Conservation (phyloP, 495 filamentous ascomycete genomes). For the Aspergillus heteromorphus region DNA sequence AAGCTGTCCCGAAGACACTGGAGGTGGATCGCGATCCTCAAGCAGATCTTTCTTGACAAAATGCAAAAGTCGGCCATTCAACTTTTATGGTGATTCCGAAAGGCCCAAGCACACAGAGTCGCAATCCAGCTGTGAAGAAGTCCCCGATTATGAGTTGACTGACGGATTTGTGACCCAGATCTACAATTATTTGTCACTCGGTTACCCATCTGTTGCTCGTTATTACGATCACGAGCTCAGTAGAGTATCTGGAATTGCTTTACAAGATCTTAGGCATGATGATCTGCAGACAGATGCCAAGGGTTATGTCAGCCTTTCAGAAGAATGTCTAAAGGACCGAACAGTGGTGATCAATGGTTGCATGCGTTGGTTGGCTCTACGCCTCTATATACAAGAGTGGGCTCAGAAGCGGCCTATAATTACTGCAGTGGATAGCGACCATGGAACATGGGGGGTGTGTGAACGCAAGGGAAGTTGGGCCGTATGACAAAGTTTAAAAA, state of each 20-base stretch:
- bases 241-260: constrained; percentile 63
- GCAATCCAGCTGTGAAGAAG: constrained; percentile 45
- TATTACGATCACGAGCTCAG: constrained; percentile 77
- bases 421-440: constrained; percentile 42
- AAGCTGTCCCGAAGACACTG: constrained; percentile 15
- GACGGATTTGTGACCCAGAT: constrained; percentile 90
- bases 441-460: constrained; percentile 64
- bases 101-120: constrained; percentile 24
- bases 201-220: constrained; percentile 78
- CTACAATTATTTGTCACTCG: constrained; percentile 90
- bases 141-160: constrained; percentile 61
- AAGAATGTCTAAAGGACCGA: constrained; percentile 31
- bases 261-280: constrained; percentile 63
- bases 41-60: background rate
- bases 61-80: background rate
- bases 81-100: background rate
- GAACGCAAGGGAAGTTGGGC: constrained; percentile 81
- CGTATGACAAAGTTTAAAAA: constrained; percentile 38
- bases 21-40: background rate
- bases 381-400: constrained; percentile 80
- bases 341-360: constrained; percentile 42
- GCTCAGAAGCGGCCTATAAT: constrained; percentile 69
- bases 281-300: constrained; percentile 58
- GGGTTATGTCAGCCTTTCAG: constrained; percentile 62
- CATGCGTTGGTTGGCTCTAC: constrained; percentile 74